phyloP scores from a whole-genome alignment of 129 eudicot species.

The Flaveria robusta region DNA sequence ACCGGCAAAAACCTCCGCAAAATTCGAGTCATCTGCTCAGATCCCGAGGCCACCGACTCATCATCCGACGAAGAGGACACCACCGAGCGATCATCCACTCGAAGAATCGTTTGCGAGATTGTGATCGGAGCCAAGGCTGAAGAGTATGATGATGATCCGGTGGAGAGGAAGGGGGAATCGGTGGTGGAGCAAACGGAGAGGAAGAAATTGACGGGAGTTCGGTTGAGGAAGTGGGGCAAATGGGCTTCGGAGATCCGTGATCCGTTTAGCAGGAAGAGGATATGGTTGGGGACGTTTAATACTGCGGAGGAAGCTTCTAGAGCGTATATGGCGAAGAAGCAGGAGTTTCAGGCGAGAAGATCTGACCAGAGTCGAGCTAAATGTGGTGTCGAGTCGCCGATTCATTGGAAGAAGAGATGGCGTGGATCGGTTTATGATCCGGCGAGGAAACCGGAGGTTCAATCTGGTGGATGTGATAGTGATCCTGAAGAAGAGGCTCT shows the following conservation, averaged over 20 bases:
- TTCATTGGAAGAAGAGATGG: slow-evolving; percentile 30
- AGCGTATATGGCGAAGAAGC: slow-evolving; percentile 29
- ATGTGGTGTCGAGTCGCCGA: neutral
- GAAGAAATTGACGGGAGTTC: slow-evolving; percentile 39
- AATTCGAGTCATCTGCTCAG: slow-evolving; percentile 48
- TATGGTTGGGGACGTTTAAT: slow-evolving; percentile 40
- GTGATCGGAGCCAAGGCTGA: slow-evolving; percentile 20
- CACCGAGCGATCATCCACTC: slow-evolving; percentile 31
- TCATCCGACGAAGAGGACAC: slow-evolving; percentile 36
- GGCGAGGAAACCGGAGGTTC: neutral
- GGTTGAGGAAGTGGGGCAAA: slow-evolving; percentile 37
- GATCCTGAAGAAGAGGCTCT: slow-evolving; percentile 34
- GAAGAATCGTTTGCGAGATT: slow-evolving; percentile 42
- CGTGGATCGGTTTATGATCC: slow-evolving; percentile 4
- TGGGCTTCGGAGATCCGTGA: slow-evolving; percentile 53
- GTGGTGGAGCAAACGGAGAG: neutral
- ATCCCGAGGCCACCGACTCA: slow-evolving; percentile 49
- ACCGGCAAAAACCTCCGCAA: slow-evolving; percentile 34
- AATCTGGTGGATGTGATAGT: neutral
- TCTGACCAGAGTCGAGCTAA: neutral
- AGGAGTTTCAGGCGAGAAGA: slow-evolving; percentile 26
- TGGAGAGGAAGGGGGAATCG: slow-evolving; percentile 10
- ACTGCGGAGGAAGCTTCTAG: slow-evolving; percentile 43
- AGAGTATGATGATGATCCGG: neutral
- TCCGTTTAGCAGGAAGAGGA: slow-evolving; percentile 34